These are phyloP conservation scores for Schizopora paradoxa DNA, from an alignment of 1,284 basidiomycete species.

Conservation along the genomic window DNA sequence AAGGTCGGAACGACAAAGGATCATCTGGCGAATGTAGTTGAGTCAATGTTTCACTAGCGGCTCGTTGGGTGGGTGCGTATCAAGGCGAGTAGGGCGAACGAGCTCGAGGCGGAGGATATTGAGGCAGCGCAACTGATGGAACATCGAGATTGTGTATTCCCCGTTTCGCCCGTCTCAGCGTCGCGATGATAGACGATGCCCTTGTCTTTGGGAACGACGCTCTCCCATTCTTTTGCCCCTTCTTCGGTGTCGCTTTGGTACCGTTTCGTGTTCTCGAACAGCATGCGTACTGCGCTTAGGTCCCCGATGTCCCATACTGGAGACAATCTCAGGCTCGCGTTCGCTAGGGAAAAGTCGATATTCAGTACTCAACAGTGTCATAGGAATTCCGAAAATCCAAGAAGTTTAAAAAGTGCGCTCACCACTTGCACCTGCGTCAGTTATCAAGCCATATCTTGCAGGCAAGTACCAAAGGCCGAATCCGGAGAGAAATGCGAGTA, in stretches of 20 bases:
- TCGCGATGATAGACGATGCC: background rate
- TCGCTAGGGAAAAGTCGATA: too few relatives aligned
- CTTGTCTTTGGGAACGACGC: background rate
- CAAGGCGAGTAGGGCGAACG: background rate
- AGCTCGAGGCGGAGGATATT: slow-evolving; percentile 20
- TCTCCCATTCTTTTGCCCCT: slow-evolving; percentile 1
- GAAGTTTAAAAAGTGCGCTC: too few relatives aligned
- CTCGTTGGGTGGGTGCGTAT: slow-evolving; percentile 2
- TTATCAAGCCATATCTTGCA: too few relatives aligned
- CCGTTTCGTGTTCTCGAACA: too few relatives aligned
- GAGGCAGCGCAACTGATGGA: slow-evolving; percentile 31
- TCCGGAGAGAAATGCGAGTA: too few relatives aligned
- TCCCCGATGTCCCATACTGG: too few relatives aligned
- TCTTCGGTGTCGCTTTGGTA: background rate
- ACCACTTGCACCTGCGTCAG: too few relatives aligned
- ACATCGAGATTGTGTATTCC: slow-evolving; percentile 20
- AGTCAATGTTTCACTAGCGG: slow-evolving; percentile 42
- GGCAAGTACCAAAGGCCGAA: too few relatives aligned
- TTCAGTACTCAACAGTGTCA: too few relatives aligned
- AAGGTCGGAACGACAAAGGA: slow-evolving; percentile 26
- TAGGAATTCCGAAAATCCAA: too few relatives aligned
- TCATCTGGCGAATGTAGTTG: slow-evolving; percentile 38
- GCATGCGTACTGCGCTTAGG: too few relatives aligned
- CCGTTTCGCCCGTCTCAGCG: background rate
- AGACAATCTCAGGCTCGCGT: too few relatives aligned